These are phyloP conservation scores for Ophiostoma ips DNA, from an alignment of 2,329 filamentous ascomycete species.

Conservation along the genomic window DNA sequence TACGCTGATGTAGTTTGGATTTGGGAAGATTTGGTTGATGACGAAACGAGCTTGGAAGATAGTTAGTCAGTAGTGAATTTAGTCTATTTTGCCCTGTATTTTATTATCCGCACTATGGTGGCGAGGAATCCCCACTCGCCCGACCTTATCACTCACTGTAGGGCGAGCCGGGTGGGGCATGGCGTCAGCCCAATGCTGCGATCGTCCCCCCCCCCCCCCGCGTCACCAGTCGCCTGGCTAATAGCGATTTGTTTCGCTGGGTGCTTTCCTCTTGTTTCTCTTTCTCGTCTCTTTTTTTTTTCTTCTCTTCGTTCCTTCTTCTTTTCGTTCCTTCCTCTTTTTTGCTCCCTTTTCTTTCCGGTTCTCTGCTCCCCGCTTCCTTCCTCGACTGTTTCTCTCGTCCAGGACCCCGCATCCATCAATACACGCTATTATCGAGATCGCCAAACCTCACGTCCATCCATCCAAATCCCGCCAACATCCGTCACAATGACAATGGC, in stretches of 20 bases:
- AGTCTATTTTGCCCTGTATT: background rate
- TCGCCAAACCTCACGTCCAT: too few relatives aligned
- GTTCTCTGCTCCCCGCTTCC: background rate
- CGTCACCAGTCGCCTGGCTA: slow-evolving; percentile 2
- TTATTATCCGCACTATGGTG: too few relatives aligned
- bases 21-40: too few relatives aligned
- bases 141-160: background rate
- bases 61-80: too few relatives aligned
- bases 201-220: background rate
- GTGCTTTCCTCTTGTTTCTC: background rate
- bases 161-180: background rate
- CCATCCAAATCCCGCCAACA: too few relatives aligned
- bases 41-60: too few relatives aligned
- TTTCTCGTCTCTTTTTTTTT: background rate
- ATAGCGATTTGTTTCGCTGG: background rate
- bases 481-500: slow-evolving; percentile 33
- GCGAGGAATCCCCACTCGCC: background rate
- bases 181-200: background rate
- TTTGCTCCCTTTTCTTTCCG: background rate
- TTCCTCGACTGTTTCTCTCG: background rate
- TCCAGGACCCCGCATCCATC: background rate
- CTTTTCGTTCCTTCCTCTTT: background rate
- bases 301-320: background rate
- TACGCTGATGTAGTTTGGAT: slow-evolving; percentile 19
- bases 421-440: background rate